Percentiles rank a stretch among this genome's conserved stretches.
Evolutionary conservation across 192 early-diverging fungal genomes (phyloP).

Genomic region (Gamsiella multidivaricata): DNA sequence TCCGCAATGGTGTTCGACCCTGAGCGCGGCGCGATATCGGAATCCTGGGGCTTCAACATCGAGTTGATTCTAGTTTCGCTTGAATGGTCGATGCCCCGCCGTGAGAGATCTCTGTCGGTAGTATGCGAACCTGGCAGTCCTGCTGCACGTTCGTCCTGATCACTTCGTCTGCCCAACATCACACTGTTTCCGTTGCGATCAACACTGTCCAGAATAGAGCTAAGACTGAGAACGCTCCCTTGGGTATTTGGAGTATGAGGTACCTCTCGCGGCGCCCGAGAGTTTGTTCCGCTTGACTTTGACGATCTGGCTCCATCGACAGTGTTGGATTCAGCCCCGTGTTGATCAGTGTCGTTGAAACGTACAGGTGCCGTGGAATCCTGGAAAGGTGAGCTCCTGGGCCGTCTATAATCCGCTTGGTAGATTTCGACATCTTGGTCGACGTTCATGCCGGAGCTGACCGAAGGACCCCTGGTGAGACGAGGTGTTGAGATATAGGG

Average conservation of each 20-base stretch:
- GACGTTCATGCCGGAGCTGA: conserved; percentile 6
- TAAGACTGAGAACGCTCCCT: not conserved
- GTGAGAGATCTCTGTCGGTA: no score
- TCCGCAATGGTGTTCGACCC: no score
- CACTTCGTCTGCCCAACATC: no score
- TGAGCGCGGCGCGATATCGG: no score
- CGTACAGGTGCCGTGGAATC: conserved; percentile 32
- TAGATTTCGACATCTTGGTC: conserved; percentile 4
- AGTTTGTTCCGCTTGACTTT: not conserved
- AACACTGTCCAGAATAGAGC: not conserved
- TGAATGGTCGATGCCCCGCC: no score
- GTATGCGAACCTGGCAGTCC: not conserved
- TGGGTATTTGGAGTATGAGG: not conserved
- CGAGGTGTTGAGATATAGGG: not conserved
- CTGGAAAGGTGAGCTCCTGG: conserved; percentile 27
- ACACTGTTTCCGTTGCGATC: no score
- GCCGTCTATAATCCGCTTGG: conserved; percentile 14
- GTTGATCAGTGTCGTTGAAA: no score
- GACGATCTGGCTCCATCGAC: not conserved
- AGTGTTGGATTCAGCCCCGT: not conserved
- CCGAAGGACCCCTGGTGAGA: not conserved
- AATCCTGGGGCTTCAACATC: no score
- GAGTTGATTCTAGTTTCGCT: no score
- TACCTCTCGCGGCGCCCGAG: not conserved
- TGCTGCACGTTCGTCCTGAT: no score